Conservation (phyloP, 306 rosid species). For the Dryas alaskensis region DNA sequence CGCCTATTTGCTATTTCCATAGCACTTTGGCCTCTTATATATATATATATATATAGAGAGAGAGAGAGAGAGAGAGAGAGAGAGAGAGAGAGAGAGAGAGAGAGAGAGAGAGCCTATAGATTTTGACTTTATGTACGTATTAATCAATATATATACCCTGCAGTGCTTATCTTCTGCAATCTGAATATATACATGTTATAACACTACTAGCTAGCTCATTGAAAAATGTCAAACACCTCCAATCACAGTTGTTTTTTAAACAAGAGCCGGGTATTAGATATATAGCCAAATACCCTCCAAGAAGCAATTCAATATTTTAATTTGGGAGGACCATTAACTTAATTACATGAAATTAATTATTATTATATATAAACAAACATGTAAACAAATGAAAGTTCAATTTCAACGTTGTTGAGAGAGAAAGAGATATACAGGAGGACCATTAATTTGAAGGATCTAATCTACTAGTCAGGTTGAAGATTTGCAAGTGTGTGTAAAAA, state of each 20-base stretch:
- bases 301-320: slow-evolving; percentile 20
- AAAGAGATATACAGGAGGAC: not conserved
- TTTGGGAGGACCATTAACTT: not conserved
- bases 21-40: slow-evolving; percentile 22
- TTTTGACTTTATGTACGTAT: slow-evolving; percentile 35
- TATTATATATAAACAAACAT: not conserved
- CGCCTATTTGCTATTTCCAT: slow-evolving; percentile 13
- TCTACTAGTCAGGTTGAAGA: slow-evolving; percentile 16
- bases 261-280: not conserved
- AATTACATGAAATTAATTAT: not conserved
- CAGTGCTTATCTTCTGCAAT: slow-evolving; percentile 25
- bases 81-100: not conserved
- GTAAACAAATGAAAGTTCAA: not conserved
- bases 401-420: not conserved
- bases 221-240: slow-evolving; percentile 29
- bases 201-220: not conserved
- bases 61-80: too few relatives aligned
- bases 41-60: not conserved
- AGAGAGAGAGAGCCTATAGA: slow-evolving; percentile 17
- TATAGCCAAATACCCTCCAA: slow-evolving; percentile 15
- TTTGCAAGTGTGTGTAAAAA: slow-evolving; percentile 7
- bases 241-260: not conserved
- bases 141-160: not conserved
- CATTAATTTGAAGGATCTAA: not conserved
- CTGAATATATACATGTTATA: not conserved